Conservation (phyloP, 805 yeast species). For the Maudiozyma pseudohumilis region DNA sequence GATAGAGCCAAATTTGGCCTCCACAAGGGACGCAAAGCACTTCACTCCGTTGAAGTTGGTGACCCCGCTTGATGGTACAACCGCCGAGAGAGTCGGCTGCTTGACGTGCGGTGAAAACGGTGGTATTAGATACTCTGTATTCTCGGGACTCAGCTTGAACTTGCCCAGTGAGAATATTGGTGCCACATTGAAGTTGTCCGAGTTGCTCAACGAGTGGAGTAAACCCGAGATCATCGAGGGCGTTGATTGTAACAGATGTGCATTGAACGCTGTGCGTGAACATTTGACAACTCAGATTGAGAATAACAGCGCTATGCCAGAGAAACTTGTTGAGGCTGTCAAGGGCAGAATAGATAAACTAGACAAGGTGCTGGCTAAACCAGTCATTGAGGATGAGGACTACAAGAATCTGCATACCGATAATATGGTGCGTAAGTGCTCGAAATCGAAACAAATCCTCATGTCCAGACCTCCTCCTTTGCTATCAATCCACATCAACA, state of each 20-base stretch:
- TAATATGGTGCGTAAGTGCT: slow-evolving; percentile 62
- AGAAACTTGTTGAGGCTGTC: slow-evolving; percentile 31
- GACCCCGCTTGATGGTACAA: slow-evolving; percentile 87
- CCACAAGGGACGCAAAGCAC: slow-evolving; percentile 14
- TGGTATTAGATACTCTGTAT: slow-evolving; percentile 75
- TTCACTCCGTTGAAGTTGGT: slow-evolving; percentile 38
- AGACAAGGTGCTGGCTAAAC: slow-evolving; percentile 45
- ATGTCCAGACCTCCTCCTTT: slow-evolving; percentile 77
- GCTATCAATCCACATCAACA: slow-evolving; percentile 76
- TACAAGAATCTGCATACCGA: slow-evolving; percentile 66
- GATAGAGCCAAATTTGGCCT: slow-evolving; percentile 55
- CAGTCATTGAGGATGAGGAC: slow-evolving; percentile 69
- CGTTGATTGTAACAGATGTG: slow-evolving; percentile 92
- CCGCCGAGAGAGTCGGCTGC: slow-evolving; percentile 86
- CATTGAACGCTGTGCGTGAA: slow-evolving; percentile 51
- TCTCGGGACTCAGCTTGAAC: slow-evolving; percentile 63
- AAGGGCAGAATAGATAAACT: slow-evolving; percentile 39
- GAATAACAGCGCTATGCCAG: slow-evolving; percentile 22
- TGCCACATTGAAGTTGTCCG: slow-evolving; percentile 36
- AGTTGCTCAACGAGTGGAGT: slow-evolving; percentile 55
- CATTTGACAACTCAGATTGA: slow-evolving; percentile 35
- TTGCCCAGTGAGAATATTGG: slow-evolving; percentile 42
- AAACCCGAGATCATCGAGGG: slow-evolving; percentile 82
- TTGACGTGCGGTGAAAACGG: slow-evolving; percentile 87
- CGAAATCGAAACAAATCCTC: slow-evolving; percentile 74